phyloP scores from a whole-genome alignment of 2,329 filamentous ascomycete species.

The Sporothrix phasma region DNA sequence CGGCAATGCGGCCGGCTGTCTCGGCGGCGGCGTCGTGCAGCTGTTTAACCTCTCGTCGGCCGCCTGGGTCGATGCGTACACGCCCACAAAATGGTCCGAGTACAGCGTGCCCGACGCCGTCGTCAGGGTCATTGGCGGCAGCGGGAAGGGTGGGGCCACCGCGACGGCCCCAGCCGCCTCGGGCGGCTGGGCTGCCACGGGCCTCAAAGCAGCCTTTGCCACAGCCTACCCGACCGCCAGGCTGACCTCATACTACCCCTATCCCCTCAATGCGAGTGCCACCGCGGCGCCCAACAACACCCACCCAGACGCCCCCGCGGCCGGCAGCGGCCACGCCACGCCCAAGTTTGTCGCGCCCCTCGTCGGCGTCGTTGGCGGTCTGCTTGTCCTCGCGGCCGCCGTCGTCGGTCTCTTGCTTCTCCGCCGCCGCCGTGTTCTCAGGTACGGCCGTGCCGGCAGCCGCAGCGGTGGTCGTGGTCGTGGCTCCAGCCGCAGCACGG shows the following conservation, averaged over 20 bases:
- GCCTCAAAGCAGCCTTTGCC: conserved; percentile 43
- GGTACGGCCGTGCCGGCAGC: conserved; percentile 3
- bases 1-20: conserved; percentile 30
- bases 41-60: conserved; percentile 65
- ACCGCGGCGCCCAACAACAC: conserved; percentile 17
- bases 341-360: conserved; percentile 52
- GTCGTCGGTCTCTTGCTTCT: conserved; percentile 44
- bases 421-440: conserved; percentile 38
- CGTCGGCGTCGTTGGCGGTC: conserved; percentile 50
- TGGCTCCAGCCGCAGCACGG: conserved; percentile 19
- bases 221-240: conserved; percentile 45
- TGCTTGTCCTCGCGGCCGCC: conserved; percentile 44
- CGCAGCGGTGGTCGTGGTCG: background rate
- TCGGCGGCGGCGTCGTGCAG: conserved; percentile 44
- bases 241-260: conserved; percentile 53
- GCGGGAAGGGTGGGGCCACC: conserved; percentile 57
- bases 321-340: conserved; percentile 28
- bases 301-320: conserved; percentile 18
- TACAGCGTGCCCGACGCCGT: conserved; percentile 62
- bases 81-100: conserved; percentile 49
- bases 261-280: conserved; percentile 28
- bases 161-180: conserved; percentile 51
- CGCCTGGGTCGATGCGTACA: conserved; percentile 61
- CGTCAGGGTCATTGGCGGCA: conserved; percentile 56
- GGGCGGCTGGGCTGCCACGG: conserved; percentile 39